phyloP scores from a whole-genome alignment of 805 yeast genomes.

The Candida wancherniae region DNA sequence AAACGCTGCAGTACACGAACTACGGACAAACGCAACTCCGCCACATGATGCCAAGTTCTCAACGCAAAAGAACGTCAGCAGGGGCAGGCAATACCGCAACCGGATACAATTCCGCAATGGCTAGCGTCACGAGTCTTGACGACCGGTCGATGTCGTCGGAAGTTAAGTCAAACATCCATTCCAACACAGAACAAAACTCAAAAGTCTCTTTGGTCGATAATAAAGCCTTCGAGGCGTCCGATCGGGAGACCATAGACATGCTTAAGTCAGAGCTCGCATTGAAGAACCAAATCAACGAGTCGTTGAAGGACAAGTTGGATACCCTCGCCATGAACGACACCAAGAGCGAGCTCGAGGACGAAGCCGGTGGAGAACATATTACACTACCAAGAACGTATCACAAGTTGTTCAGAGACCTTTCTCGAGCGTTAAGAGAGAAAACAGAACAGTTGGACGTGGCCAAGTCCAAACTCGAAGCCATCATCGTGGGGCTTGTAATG shows the following conservation, averaged over 20 bases:
- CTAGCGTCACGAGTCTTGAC: constrained; percentile 8
- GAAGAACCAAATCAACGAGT: constrained; percentile 44
- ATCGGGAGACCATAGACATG: constrained; percentile 24
- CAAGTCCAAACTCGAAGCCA: constrained; percentile 57
- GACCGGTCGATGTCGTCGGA: constrained; percentile 10
- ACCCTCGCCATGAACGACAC: constrained; percentile 10
- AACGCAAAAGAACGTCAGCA: constrained; percentile 15
- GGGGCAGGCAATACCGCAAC: constrained; percentile 30
- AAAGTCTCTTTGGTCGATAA: constrained; percentile 1
- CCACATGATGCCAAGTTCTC: constrained; percentile 6
- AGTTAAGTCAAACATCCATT: constrained; percentile 6
- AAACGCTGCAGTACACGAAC: constrained; percentile 4
- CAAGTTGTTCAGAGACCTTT: constrained; percentile 45
- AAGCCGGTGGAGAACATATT: constrained; percentile 15
- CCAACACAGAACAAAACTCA: too few relatives aligned
- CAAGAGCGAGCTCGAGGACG: constrained; percentile 4
- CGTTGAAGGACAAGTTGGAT: constrained; percentile 32
- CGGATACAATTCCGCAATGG: constrained; percentile 23
- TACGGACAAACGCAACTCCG: constrained; percentile 6
- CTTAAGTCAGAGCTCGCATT: constrained; percentile 48
- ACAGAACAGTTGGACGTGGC: constrained; percentile 53
- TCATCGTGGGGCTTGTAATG: constrained; percentile 33
- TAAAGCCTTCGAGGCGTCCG: constrained; percentile 5
- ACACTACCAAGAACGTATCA: constrained; percentile 42
- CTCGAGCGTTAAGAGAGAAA: constrained; percentile 43